Percentiles rank a stretch among this genome's conserved stretches.
phyloP scores from a whole-genome alignment of 2,329 filamentous ascomycete genomes.

The Waltergamsia citrina region DNA sequence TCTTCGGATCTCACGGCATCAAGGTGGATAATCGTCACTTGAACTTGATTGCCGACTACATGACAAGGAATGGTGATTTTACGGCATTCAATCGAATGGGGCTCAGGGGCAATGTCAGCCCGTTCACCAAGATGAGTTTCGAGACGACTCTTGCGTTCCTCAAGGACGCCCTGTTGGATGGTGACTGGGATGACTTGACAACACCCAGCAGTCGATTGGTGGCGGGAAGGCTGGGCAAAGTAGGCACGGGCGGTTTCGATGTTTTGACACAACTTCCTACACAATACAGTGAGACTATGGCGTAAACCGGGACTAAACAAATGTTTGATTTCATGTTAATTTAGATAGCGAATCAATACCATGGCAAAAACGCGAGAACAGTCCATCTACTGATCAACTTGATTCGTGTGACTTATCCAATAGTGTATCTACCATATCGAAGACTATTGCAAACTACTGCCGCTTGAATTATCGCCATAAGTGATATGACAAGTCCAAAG shows the following conservation, averaged over 20 bases:
- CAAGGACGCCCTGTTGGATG: constrained; percentile 82
- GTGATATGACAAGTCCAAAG: too few species aligned
- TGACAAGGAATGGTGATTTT: constrained; percentile 90
- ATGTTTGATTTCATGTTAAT: not conserved
- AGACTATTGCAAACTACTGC: too few species aligned
- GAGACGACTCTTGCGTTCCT: constrained; percentile 94
- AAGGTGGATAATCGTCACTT: constrained; percentile 84
- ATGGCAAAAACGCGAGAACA: too few species aligned
- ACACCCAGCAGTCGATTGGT: constrained; percentile 85
- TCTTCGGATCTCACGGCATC: constrained; percentile 90
- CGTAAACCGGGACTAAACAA: constrained; percentile 3
- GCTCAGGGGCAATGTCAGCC: constrained; percentile 72
- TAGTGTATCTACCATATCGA: too few species aligned
- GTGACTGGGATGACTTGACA: constrained; percentile 80
- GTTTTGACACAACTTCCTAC: constrained; percentile 58
- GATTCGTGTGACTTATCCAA: too few species aligned
- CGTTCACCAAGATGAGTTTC: constrained; percentile 99
- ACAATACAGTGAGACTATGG: constrained; percentile 29
- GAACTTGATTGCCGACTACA: constrained; percentile 92
- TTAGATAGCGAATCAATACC: not conserved
- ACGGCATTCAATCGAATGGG: constrained; percentile 89
- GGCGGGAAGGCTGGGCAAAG: constrained; percentile 69
- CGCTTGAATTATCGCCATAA: too few species aligned
- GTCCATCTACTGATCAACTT: too few species aligned
- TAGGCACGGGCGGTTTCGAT: constrained; percentile 90